A percentile compares a stretch with the other conserved stretches of the same genome.
phyloP scores from a whole-genome alignment of 2,329 filamentous ascomycete species.

The Diaporthe helianthi region DNA sequence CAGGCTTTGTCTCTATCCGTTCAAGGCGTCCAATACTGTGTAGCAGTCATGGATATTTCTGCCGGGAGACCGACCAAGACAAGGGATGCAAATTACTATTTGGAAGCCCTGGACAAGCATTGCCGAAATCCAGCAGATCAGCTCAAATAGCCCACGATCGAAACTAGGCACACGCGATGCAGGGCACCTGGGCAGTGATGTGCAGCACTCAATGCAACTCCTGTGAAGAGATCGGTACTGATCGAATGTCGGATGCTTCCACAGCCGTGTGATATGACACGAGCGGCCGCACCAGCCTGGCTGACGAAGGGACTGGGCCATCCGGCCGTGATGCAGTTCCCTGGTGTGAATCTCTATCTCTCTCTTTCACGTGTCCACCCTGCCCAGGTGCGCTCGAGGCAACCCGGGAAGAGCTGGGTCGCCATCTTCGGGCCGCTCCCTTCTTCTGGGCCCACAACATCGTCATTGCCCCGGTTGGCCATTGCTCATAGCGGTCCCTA shows the following conservation, averaged over 20 bases:
- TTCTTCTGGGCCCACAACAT: slow-evolving; percentile 26
- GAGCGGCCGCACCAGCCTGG: slow-evolving; percentile 8
- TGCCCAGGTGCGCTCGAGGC: slow-evolving; percentile 1
- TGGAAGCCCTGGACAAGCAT: slow-evolving; percentile 6
- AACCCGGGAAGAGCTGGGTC: background rate
- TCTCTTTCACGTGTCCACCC: background rate
- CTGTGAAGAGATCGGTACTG: slow-evolving; percentile 12
- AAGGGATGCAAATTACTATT: slow-evolving; percentile 26
- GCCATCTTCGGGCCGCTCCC: slow-evolving; percentile 27
- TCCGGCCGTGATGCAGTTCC: slow-evolving; percentile 1
- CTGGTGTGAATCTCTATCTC: background rate
- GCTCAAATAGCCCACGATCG: background rate
- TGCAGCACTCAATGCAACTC: background rate
- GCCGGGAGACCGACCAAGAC: slow-evolving; percentile 15
- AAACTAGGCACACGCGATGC: slow-evolving; percentile 16
- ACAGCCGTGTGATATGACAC: slow-evolving; percentile 15
- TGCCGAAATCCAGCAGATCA: slow-evolving; percentile 11
- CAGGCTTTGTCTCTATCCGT: slow-evolving; percentile 8
- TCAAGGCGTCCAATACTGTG: slow-evolving; percentile 25
- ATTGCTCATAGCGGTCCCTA: slow-evolving; percentile 29
- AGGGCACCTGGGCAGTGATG: slow-evolving; percentile 19
- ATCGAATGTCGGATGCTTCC: background rate
- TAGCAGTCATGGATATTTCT: background rate
- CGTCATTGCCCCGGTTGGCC: slow-evolving; percentile 28
- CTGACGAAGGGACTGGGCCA: background rate